Conservation (phyloP, 257 asterid species). For the Nicotiana attenuata region DNA sequence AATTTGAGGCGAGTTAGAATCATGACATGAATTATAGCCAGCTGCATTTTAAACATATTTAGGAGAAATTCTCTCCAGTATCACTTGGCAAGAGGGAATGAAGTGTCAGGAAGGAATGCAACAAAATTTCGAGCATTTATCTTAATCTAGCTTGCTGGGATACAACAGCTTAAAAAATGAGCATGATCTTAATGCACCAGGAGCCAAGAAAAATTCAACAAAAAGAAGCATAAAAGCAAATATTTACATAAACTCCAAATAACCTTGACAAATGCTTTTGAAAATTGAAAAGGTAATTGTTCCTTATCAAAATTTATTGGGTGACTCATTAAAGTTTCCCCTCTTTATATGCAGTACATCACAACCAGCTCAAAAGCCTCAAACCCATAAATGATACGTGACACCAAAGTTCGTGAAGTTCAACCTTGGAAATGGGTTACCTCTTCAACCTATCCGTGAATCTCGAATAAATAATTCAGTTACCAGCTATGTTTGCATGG, state of each 20-base stretch:
- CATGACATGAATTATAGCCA: not conserved
- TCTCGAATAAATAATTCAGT: not conserved
- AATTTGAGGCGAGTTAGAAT: not conserved
- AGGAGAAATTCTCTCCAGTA: not conserved
- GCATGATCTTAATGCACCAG: not conserved
- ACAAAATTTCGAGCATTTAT: not conserved
- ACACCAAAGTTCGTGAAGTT: constrained; percentile 2
- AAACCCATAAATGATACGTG: not conserved
- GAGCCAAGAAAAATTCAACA: not conserved
- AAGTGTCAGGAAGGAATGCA: not conserved
- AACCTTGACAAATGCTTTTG: not conserved
- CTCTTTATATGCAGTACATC: not conserved
- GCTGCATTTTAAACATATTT: not conserved
- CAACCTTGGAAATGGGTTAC: not conserved
- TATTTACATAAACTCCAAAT: not conserved
- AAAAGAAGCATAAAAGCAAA: not conserved
- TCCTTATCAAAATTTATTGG: not conserved
- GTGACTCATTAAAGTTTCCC: not conserved
- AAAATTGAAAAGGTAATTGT: not conserved
- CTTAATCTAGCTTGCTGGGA: not conserved
- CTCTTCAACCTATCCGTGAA: constrained; percentile 1
- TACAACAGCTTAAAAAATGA: not conserved
- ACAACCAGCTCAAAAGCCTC: not conserved
- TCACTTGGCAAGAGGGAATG: constrained; percentile 2
- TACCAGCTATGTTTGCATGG: not conserved